Evolutionary conservation across 495 filamentous ascomycete species (phyloP).

Genomic region (Penicillium parvum): DNA sequence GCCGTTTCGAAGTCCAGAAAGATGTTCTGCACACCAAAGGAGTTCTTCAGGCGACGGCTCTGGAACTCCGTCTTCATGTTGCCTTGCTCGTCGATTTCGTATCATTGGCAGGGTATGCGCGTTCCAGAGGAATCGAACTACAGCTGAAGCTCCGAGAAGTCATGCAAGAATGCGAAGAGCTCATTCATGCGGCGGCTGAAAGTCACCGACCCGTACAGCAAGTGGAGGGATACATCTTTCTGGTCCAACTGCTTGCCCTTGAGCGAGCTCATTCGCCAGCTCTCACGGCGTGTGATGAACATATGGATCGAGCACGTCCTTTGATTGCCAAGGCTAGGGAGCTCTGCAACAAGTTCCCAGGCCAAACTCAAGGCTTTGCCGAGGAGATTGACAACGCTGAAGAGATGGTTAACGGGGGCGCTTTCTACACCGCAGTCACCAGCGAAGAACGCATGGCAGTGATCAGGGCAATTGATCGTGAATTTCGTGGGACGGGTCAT

Average conservation of each 20-base stretch:
- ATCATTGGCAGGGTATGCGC: neutral
- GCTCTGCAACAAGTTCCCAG: neutral
- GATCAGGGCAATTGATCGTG: conserved; percentile 34
- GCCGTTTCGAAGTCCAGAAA: conserved; percentile 40
- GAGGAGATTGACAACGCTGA: conserved; percentile 1
- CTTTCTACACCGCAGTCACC: neutral
- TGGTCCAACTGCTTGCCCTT: conserved; percentile 33
- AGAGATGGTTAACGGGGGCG: neutral
- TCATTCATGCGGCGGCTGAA: conserved; percentile 3
- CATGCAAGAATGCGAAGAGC: conserved; percentile 24
- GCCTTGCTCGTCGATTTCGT: conserved; percentile 54
- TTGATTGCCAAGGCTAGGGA: neutral
- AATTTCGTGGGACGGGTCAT: conserved; percentile 54
- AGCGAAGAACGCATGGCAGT: conserved; percentile 8
- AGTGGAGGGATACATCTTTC: conserved; percentile 31
- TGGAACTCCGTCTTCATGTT: conserved; percentile 53
- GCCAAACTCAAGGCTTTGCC: neutral
- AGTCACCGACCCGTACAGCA: conserved; percentile 14
- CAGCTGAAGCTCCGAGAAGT: conserved; percentile 35
- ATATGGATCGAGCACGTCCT: neutral
- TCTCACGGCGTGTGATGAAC: conserved; percentile 15
- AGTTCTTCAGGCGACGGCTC: conserved; percentile 42
- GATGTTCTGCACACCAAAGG: conserved; percentile 44
- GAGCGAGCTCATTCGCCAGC: conserved; percentile 19
- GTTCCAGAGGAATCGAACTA: neutral